Evolutionary conservation across 257 asterid genomes (phyloP), one percentile per base, ranked within the genome.

Genomic region (Lycium barbarum): DNA sequence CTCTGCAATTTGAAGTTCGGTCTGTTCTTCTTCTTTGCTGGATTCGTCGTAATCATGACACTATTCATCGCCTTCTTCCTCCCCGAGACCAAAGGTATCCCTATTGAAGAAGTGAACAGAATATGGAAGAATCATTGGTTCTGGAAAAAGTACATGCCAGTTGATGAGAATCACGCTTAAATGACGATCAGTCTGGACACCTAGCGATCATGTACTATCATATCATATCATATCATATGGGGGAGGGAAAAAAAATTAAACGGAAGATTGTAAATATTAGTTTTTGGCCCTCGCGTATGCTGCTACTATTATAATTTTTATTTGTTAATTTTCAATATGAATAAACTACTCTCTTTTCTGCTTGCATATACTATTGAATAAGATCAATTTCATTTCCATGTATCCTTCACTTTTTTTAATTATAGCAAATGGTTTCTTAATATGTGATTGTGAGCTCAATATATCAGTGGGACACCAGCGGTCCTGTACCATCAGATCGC

Each of bases 61-160:
- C 0, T 87, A 0, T 92, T 93, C 82, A 40, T 95, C 8, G 90
- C 82, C 89, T 72, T 88, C 43, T 90, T 93, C 87, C 59, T 95
- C 88, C 98, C 98, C 7, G 98, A 95, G 89, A 95, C 98, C 0
- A 95, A 92, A 91, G 92, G 92, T 38, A 86, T 95, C 5, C 98
- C 96, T 10, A 92, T 95, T 6, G 98, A 95, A 82, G 98, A 95
- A 87, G 91, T 95, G 91, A 86, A 26, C 53, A 51, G 83, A 18
- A 94, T 95, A 17, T 95, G 98, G 98, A 93, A 90, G 78, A 36
- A 83, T 26, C 98, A 95, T 11, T 93, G 97, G 98, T 95, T 85
- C 87, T 95, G 98, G 98, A 88, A 90, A 2, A 90, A 85, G 61
- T 95, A 83, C 63, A 79, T 92, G 82, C 22, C 65, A 0, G 88